Conservation (phyloP, 257 asterid genomes). For the Lycium barbarum region DNA sequence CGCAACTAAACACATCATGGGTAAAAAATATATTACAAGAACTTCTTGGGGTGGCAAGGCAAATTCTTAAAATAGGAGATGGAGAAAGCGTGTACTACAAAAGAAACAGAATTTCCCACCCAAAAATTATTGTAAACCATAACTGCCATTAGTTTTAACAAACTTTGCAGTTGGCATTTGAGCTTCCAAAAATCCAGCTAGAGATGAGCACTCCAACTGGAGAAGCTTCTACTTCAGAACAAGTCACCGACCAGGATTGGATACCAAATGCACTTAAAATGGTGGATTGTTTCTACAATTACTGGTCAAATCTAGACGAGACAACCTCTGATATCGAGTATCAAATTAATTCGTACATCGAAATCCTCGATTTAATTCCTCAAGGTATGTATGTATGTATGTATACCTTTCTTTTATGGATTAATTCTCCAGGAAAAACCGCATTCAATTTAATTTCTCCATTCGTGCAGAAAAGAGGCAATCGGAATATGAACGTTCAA, state of each 20-base stretch:
- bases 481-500: not conserved
- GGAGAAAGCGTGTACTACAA: not conserved
- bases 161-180: not conserved
- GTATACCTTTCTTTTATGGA: too few species aligned
- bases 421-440: too few species aligned
- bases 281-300: not conserved
- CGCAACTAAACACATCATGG: too few species aligned
- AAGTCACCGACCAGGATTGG: not conserved
- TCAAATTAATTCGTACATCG: not conserved
- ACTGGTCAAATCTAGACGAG: not conserved
- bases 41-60: too few species aligned
- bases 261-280: not conserved
- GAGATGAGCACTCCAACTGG: too few species aligned
- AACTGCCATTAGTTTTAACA: not conserved
- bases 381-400: not conserved
- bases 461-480: not conserved
- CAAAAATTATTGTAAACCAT: not conserved
- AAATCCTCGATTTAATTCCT: not conserved
- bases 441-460: not conserved
- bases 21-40: too few species aligned
- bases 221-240: not conserved
- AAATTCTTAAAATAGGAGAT: too few species aligned
- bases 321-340: not conserved
- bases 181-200: not conserved
- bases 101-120: not conserved